These are phyloP conservation scores for Lepidium sativum DNA, from an alignment of 345 rosid species.

Conservation along the genomic window DNA sequence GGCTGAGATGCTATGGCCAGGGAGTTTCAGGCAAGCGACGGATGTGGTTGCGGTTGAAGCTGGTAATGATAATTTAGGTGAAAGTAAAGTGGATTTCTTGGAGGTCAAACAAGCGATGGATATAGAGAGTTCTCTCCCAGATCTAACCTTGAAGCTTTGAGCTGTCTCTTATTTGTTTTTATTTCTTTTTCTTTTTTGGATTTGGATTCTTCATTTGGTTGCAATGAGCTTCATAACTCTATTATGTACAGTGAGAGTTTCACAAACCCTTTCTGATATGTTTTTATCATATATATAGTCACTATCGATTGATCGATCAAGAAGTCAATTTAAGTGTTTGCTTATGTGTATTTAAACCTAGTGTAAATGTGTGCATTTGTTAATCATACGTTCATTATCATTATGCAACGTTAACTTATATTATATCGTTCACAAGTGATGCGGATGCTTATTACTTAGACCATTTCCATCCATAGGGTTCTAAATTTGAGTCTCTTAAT, in stretches of 20 bases:
- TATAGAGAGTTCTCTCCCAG: slow-evolving; percentile 43
- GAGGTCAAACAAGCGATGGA: slow-evolving; percentile 28
- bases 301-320: slow-evolving; percentile 2
- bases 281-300: neutral
- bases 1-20: slow-evolving; percentile 64
- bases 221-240: slow-evolving; percentile 8
- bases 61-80: slow-evolving; percentile 8
- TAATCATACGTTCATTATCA: neutral
- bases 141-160: slow-evolving; percentile 60
- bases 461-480: no score
- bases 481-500: no score
- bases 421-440: neutral
- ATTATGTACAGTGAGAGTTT: slow-evolving; percentile 27
- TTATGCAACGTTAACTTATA: neutral
- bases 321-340: slow-evolving; percentile 8
- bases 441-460: neutral
- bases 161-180: neutral
- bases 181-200: neutral
- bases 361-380: neutral
- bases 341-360: neutral
- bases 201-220: slow-evolving; percentile 28
- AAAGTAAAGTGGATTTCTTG: slow-evolving; percentile 28
- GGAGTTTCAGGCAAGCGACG: slow-evolving; percentile 49
- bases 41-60: slow-evolving; percentile 10
- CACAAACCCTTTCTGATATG: slow-evolving; percentile 17